Evolutionary conservation across 1,139 yeast species (phyloP), one percentile per base, ranked within the genome.

Genomic region (Pneumocystis canis): DNA sequence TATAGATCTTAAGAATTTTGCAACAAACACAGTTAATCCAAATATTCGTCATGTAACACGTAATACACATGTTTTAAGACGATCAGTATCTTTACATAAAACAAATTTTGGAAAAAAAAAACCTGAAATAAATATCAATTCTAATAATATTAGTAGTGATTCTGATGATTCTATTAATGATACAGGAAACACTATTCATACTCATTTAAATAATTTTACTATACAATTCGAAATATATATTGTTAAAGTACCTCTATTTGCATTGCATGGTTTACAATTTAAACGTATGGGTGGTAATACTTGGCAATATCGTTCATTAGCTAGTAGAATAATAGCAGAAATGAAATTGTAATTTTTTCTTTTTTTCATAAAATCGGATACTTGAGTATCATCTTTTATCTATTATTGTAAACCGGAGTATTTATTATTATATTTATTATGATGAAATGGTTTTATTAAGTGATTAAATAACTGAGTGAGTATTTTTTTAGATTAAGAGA

Each of bases 231-330:
- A 92, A 72, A 87, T 92, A 66, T 90, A 87, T 73, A 84, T 92
- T 68, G 97, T 90, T 60, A 89, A 89, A 73, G 95, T 92, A 63
- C 96, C 97, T 59, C 79, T 92, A 68, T 87, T 90, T 65, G 89
- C 95, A 14, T 78, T 92, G 66, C 89, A 87, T 68, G 98, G 97
- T 73, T 92, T 92, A 62, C 97, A 90, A 73, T 89, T 92, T 77
- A 92, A 90, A 78, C 90, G 90, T 73, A 80, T 90, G 58, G 80
- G 87, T 65, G 98, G 98, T 70, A 89, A 92, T 73, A 88, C 97
- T 1, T 90, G 97, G 97, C 67, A 65, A 47, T 65, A 65, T 62
- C 54, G 54, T 20, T 47, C 54, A 25, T 7, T 47, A 20, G 54
- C 54, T 5, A 47, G 54, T 11, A 9, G 54, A 5, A 47, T 47